Evolutionary conservation across 768 basidiomycete species (phyloP).

Genomic region (Calocybe cyanea): DNA sequence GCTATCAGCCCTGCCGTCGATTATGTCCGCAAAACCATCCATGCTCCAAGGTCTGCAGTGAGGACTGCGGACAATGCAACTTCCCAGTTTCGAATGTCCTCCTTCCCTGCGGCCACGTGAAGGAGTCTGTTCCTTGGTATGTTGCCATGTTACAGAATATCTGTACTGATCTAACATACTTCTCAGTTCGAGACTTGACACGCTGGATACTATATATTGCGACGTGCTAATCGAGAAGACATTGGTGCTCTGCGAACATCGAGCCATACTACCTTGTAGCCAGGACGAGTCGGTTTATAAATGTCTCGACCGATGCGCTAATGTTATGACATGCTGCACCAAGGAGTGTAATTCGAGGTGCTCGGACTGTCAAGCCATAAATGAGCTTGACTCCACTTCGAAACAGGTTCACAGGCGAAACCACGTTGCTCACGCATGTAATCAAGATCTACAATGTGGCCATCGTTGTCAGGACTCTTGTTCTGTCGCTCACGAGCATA

Average conservation of each 20-base stretch:
- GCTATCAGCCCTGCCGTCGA: constrained; percentile 44
- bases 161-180: not conserved
- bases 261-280: constrained; percentile 42
- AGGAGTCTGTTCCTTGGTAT: constrained; percentile 46
- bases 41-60: constrained; percentile 48
- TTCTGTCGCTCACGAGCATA: constrained; percentile 46
- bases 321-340: constrained; percentile 49
- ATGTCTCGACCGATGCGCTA: constrained; percentile 42
- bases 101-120: constrained; percentile 58
- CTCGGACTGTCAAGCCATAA: constrained; percentile 50
- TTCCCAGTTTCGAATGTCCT: constrained; percentile 42
- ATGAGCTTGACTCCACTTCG: too few relatives aligned
- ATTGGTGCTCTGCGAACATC: constrained; percentile 54
- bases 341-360: constrained; percentile 48
- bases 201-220: constrained; percentile 42
- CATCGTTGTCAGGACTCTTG: constrained; percentile 51
- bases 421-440: constrained; percentile 48
- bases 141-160: too few relatives aligned
- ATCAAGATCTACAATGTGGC: constrained; percentile 49
- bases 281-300: constrained; percentile 31
- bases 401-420: constrained; percentile 8
- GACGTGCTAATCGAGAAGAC: constrained; percentile 35
- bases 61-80: constrained; percentile 48
- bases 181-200: constrained; percentile 42
- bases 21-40: constrained; percentile 58